These are phyloP conservation scores for Ganoderma sinense DNA, from an alignment of 1,284 basidiomycete genomes.

Conservation along the genomic window DNA sequence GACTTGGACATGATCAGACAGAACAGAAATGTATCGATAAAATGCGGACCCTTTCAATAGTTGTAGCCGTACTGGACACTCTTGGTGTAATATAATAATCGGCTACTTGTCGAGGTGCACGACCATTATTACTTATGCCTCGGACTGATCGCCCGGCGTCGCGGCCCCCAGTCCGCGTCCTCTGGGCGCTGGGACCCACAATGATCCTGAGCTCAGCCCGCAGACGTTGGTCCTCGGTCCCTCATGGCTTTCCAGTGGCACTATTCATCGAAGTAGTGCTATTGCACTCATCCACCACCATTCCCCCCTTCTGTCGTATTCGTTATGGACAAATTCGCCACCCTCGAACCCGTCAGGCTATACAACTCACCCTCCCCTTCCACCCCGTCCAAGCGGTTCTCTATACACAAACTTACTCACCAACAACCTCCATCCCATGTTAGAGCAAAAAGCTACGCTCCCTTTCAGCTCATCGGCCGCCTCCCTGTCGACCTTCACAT, in stretches of 20 bases:
- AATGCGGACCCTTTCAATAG: neutral
- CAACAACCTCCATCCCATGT: slow-evolving; percentile 8
- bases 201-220: too few species aligned
- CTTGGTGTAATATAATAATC: too few species aligned
- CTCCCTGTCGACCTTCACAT: slow-evolving; percentile 83
- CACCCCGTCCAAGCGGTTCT: slow-evolving; percentile 25
- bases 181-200: too few species aligned
- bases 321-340: slow-evolving; percentile 79
- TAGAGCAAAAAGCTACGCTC: slow-evolving; percentile 42
- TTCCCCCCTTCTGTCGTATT: neutral
- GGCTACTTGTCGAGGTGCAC: too few species aligned
- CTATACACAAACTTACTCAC: slow-evolving; percentile 20
- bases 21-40: neutral
- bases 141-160: too few species aligned
- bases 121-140: too few species aligned
- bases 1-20: neutral
- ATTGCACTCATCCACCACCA: neutral
- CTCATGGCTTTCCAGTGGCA: neutral
- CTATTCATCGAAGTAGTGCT: neutral
- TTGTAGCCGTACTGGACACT: neutral
- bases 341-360: slow-evolving; percentile 79
- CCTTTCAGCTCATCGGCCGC: slow-evolving; percentile 66
- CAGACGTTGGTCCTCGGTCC: neutral
- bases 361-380: slow-evolving; percentile 46
- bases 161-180: too few species aligned